A percentile compares a stretch with the other conserved stretches of the same genome.
These are phyloP conservation scores for Aegilops longissima DNA, from an alignment of 176 grass and related monocot species.

Conservation along the genomic window DNA sequence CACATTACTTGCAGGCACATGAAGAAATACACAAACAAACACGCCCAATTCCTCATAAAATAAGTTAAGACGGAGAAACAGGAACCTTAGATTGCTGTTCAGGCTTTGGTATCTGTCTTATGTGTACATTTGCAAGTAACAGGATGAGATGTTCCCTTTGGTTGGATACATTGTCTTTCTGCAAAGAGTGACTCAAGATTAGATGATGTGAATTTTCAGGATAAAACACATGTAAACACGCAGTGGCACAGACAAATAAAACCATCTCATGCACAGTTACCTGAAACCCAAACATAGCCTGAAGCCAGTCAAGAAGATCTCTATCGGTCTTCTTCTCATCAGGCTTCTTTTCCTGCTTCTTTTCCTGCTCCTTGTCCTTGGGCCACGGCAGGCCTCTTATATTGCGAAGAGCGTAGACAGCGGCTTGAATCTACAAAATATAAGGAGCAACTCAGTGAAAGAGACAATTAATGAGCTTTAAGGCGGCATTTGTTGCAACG, in stretches of 20 bases:
- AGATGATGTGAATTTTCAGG: neutral
- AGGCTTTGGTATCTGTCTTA: conserved; percentile 67
- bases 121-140: conserved; percentile 90
- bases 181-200: conserved; percentile 5
- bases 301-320: conserved; percentile 93
- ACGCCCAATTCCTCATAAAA: neutral
- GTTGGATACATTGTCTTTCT: conserved; percentile 96
- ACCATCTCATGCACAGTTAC: conserved; percentile 15
- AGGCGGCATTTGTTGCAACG: neutral
- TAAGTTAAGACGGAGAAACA: neutral
- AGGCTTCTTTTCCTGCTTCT: conserved; percentile 57
- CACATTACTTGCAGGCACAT: neutral
- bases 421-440: conserved; percentile 69
- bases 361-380: conserved; percentile 53
- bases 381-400: conserved; percentile 90
- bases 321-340: conserved; percentile 64
- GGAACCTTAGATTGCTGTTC: conserved; percentile 83
- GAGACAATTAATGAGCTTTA: neutral
- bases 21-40: neutral
- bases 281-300: conserved; percentile 99
- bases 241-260: neutral
- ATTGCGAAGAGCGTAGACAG: conserved; percentile 71
- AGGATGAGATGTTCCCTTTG: conserved; percentile 97
- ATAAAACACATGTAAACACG: neutral
- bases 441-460: neutral